Conservation (phyloP, 2,329 filamentous ascomycete genomes). For the Venturia oleaginea region DNA sequence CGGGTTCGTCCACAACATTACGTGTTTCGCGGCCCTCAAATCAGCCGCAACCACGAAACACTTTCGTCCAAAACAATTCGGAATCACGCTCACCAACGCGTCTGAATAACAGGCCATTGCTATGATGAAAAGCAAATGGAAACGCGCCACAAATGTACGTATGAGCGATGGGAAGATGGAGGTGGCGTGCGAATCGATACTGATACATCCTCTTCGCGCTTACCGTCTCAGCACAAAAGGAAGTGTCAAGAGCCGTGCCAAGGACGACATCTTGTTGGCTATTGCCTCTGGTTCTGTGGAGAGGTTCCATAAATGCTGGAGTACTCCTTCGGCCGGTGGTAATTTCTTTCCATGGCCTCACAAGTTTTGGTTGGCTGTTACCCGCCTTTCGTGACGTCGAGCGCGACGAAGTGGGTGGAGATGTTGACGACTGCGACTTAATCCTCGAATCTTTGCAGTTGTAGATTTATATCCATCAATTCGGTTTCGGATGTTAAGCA, state of each 20-base stretch:
- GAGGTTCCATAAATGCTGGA: not conserved
- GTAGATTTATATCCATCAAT: not conserved
- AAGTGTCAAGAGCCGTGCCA: conserved; percentile 1
- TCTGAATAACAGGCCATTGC: not conserved
- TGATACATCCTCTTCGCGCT: too few relatives aligned
- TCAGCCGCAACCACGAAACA: not conserved
- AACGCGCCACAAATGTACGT: not conserved
- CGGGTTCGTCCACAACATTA: not conserved
- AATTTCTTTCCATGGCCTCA: not conserved
- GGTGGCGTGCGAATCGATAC: not conserved
- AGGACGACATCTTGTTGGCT: not conserved
- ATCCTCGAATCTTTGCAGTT: not conserved
- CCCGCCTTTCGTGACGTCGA: not conserved
- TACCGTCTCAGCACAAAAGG: not conserved
- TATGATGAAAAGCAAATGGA: not conserved
- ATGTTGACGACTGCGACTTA: not conserved
- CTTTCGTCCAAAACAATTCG: not conserved
- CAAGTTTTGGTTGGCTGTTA: not conserved
- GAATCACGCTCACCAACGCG: not conserved
- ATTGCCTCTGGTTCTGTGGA: not conserved
- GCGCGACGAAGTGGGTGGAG: not conserved
- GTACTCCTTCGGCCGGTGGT: not conserved
- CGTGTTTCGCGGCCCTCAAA: conserved; percentile 1
- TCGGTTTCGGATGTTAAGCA: not conserved
- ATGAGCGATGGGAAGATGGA: not conserved